Conservation (phyloP, 2,329 filamentous ascomycete species). For the Penicillium sp. region DNA sequence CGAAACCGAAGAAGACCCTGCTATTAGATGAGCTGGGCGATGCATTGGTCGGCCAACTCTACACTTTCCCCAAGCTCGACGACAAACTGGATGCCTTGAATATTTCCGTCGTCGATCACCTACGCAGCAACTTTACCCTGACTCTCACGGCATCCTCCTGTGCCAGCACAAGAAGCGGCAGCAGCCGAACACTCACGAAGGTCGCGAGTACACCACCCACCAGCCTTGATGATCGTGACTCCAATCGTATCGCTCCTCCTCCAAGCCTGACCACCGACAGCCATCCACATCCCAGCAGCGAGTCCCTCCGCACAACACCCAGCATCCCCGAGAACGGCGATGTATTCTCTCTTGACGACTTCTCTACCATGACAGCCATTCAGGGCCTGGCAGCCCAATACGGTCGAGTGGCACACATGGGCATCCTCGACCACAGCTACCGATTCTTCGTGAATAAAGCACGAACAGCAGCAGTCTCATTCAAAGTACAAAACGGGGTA, state of each 20-base stretch:
- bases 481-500: slow-evolving; percentile 36
- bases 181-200: slow-evolving; percentile 12
- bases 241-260: neutral
- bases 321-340: slow-evolving; percentile 2
- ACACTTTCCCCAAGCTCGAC: slow-evolving; percentile 2
- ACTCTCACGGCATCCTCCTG: slow-evolving; percentile 6
- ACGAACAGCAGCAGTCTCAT: slow-evolving; percentile 35
- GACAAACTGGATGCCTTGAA: neutral
- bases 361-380: slow-evolving; percentile 30
- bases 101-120: slow-evolving; percentile 16
- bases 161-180: slow-evolving; percentile 14
- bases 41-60: slow-evolving; percentile 17
- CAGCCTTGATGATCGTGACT: slow-evolving; percentile 11
- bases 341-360: slow-evolving; percentile 30
- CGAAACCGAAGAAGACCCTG: slow-evolving; percentile 14
- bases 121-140: slow-evolving; percentile 9
- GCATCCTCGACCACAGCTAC: slow-evolving; percentile 41
- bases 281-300: neutral
- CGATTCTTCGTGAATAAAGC: slow-evolving; percentile 38
- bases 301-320: neutral
- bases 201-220: slow-evolving; percentile 13
- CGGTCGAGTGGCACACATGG: slow-evolving; percentile 42
- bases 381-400: slow-evolving; percentile 30
- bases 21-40: slow-evolving; percentile 22
- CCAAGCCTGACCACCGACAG: neutral